These are phyloP conservation scores for Fusarium sp. DNA, from an alignment of 2,329 filamentous ascomycete species.

Conservation along the genomic window DNA sequence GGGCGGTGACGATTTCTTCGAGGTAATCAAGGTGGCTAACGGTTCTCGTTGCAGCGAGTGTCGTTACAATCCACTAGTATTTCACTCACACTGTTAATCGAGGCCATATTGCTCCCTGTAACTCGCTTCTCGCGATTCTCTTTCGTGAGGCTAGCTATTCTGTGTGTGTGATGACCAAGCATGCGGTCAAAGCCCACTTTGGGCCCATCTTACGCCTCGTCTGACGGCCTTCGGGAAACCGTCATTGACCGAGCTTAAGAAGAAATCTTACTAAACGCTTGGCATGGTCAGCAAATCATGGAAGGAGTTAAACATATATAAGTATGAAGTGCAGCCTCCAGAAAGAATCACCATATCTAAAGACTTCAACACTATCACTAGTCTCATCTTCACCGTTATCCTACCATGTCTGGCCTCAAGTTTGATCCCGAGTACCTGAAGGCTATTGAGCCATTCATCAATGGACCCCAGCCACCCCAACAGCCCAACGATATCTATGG, in stretches of 20 bases:
- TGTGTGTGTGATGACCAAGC: not conserved
- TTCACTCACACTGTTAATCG: not conserved
- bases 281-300: not conserved
- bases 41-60: not conserved
- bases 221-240: not conserved
- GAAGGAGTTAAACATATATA: not conserved
- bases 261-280: not conserved
- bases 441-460: not conserved
- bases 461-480: not conserved
- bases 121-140: not conserved
- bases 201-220: not conserved
- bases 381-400: not conserved
- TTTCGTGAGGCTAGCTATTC: not conserved
- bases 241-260: not conserved
- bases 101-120: not conserved
- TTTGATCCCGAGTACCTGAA: constrained; percentile 12
- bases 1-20: too few species aligned
- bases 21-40: not conserved
- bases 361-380: not conserved
- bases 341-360: not conserved
- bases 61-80: not conserved
- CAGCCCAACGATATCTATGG: not conserved
- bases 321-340: not conserved
- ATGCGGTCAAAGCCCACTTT: not conserved
- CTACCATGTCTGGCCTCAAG: constrained; percentile 10